Evolutionary conservation across 1,139 yeast genomes (phyloP), one percentile per base, ranked within the genome.

Genomic region (Meyerozyma athensensis): DNA sequence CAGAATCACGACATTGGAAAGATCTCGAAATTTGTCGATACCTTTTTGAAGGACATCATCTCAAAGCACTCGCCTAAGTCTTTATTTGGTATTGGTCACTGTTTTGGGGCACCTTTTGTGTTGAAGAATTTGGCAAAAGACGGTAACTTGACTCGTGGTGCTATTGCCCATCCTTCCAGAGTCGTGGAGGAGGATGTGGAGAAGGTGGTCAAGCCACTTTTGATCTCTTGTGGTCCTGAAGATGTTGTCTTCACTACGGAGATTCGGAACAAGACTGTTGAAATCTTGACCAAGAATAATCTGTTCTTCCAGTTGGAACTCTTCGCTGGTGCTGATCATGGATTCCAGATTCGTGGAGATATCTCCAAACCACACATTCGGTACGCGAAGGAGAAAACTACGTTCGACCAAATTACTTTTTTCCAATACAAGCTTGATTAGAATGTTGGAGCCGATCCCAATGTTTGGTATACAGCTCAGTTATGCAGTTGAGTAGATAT

Each of bases 341-440:
- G 96, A 1, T 87, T 65, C 54, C 74, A 95, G 16, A 79, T 75
- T 33, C 81, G 83, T 62, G 96, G 94, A 42, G 96, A 89, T 56
- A 43, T 71, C 26, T 46, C 65, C 10, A 62, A 64, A 43, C 83
- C 86, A 8, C 54, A 50, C 34, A 76, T 74, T 42, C 70, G 64
- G 52, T 81, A 79, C 48, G 92, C 96, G 34, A 79, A 75, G 58
- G 86, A 84, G 47, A 84, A 80, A 66, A 69, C 80, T 2, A 60
- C 85, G 31, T 33, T 44, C 23, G 94, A 84, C 57, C 86, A 80
- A 56, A 48, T 77, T 31, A 19, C 20, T 22, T 21, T 26, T 16
- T 26, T 26, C 30, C 9, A 21, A 8, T 21, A 21, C n/a, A n/a
- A n/a, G n/a, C n/a, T n/a, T n/a, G n/a, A n/a, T n/a, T n/a, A n/a